These are phyloP conservation scores for Rubia yunnanensis DNA, from an alignment of 257 asterid genomes.

Conservation along the genomic window DNA sequence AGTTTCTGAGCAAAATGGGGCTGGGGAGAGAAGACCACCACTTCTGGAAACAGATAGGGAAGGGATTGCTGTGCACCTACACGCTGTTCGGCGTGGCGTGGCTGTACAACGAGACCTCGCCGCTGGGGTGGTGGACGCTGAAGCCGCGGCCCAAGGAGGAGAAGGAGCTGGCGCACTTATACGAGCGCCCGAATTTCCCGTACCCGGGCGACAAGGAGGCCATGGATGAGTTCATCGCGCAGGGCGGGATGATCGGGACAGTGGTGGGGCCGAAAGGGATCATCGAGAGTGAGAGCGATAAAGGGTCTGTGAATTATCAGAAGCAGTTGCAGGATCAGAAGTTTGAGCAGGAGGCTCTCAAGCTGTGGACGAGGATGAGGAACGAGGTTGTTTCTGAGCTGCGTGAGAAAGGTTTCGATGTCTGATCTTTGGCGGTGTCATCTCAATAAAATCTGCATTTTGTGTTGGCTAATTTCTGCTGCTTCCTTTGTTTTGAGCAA, in stretches of 20 bases:
- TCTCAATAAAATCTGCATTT: neutral
- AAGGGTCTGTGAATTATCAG: constrained; percentile 52
- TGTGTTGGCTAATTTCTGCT: neutral
- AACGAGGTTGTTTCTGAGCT: constrained; percentile 65
- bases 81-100: constrained; percentile 64
- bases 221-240: constrained; percentile 72
- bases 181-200: constrained; percentile 70
- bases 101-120: constrained; percentile 80
- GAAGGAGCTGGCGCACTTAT: constrained; percentile 69
- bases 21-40: constrained; percentile 79
- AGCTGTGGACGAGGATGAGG: constrained; percentile 86
- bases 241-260: constrained; percentile 98
- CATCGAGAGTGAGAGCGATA: constrained; percentile 51
- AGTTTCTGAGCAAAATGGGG: constrained; percentile 53
- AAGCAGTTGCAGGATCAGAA: constrained; percentile 83
- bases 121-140: constrained; percentile 91
- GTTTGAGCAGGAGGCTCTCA: constrained; percentile 77
- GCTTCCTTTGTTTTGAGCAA: neutral
- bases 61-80: constrained; percentile 64
- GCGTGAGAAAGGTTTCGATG: constrained; percentile 69
- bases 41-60: constrained; percentile 89
- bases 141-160: constrained; percentile 87
- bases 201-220: constrained; percentile 89
- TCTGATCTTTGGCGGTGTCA: constrained; percentile 11
- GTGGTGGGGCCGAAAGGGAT: constrained; percentile 85